Evolutionary conservation across 2,329 filamentous ascomycete genomes (phyloP).

Genomic region (Aotearoamyces nothofagi): DNA sequence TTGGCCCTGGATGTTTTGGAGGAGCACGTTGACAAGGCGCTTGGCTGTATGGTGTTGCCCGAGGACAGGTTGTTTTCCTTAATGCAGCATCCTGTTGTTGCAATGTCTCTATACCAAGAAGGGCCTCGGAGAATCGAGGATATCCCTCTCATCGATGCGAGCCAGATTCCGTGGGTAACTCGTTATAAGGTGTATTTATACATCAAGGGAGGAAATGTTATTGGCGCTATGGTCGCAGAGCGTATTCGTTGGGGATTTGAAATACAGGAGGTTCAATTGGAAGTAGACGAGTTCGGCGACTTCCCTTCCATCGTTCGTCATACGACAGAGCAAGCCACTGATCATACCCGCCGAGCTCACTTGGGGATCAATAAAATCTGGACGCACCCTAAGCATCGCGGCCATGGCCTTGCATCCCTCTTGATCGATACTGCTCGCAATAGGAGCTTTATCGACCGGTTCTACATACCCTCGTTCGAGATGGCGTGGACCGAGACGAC

Average conservation of each 20-base stretch:
- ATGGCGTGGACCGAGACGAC: slow-evolving; percentile 55
- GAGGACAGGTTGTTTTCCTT: background rate
- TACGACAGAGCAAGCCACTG: no score
- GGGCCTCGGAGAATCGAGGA: background rate
- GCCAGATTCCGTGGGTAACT: slow-evolving; percentile 5
- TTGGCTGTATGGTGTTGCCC: background rate
- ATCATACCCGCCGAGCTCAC: background rate
- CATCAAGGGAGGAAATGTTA: slow-evolving; percentile 5
- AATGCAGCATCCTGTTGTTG: slow-evolving; percentile 1
- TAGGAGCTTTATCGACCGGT: slow-evolving; percentile 35
- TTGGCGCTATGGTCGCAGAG: slow-evolving; percentile 1
- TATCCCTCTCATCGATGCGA: slow-evolving; percentile 1
- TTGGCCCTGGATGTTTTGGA: background rate
- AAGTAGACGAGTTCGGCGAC: no score
- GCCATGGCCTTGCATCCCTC: slow-evolving; percentile 38
- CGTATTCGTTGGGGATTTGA: no score
- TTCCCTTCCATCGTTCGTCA: background rate
- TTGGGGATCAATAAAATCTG: slow-evolving; percentile 27
- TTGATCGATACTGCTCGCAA: slow-evolving; percentile 38
- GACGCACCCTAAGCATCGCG: slow-evolving; percentile 39
- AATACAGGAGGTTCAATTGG: no score
- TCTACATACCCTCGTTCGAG: slow-evolving; percentile 35
- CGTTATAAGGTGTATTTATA: slow-evolving; percentile 11
- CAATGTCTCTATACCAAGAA: background rate
- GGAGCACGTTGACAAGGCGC: background rate